phyloP scores from a whole-genome alignment of 306 rosid species.

The Medicago lupulina region DNA sequence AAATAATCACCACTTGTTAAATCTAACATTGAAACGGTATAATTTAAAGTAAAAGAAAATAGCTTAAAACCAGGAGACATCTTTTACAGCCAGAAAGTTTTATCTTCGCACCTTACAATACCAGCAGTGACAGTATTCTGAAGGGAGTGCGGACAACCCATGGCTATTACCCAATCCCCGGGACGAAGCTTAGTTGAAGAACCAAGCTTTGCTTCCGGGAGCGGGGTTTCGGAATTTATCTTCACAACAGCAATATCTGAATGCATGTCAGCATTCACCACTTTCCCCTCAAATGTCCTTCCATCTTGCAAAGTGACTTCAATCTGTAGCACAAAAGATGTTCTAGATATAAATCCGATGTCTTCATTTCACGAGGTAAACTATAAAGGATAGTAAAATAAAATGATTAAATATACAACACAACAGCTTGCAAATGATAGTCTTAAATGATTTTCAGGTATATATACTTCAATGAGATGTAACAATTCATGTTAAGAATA shows the following conservation, averaged over 20 bases:
- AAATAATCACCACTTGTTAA: constrained; percentile 1
- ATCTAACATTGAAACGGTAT: constrained; percentile 19
- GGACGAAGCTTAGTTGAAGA: constrained; percentile 83
- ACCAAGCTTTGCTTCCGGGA: constrained; percentile 83
- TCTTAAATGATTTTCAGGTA: constrained; percentile 16
- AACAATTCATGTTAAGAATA: constrained; percentile 27
- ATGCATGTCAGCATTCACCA: constrained; percentile 79
- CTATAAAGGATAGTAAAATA: neutral
- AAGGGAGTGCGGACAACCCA: constrained; percentile 92
- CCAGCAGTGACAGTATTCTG: constrained; percentile 96
- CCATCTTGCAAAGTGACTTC: constrained; percentile 94
- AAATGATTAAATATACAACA: neutral
- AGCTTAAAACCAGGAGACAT: neutral
- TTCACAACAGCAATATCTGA: constrained; percentile 90
- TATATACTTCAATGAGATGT: neutral
- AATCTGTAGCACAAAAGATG: constrained; percentile 55
- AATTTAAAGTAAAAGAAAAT: neutral
- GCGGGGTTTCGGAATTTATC: constrained; percentile 79
- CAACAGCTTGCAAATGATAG: constrained; percentile 12
- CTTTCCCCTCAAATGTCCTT: constrained; percentile 77
- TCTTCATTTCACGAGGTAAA: neutral
- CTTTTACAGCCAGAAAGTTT: neutral
- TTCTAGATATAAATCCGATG: neutral
- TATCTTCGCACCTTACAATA: constrained; percentile 73
- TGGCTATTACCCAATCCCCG: constrained; percentile 90